phyloP scores from a whole-genome alignment of 2,329 filamentous ascomycete species.

The Talaromyces funiculosus region DNA sequence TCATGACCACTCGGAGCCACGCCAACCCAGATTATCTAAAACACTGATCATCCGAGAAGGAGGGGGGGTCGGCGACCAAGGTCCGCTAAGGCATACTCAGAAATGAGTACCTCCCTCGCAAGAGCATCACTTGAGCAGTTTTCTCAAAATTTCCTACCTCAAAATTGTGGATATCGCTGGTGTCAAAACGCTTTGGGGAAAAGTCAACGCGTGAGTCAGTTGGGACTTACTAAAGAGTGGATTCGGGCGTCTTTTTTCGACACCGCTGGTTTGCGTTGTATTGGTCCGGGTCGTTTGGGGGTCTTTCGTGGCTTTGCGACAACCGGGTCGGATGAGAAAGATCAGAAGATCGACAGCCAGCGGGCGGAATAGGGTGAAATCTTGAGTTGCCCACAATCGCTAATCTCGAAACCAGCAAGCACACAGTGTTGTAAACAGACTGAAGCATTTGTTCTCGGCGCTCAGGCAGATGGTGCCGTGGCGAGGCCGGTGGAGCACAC shows the following conservation, averaged over 20 bases:
- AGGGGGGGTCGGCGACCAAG: constrained; percentile 4
- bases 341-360: background rate
- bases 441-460: background rate
- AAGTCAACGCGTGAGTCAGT: constrained; percentile 16
- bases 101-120: background rate
- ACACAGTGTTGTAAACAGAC: background rate
- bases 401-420: background rate
- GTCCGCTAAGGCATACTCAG: background rate
- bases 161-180: constrained; percentile 5
- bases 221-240: constrained; percentile 11
- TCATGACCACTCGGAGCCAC: constrained; percentile 9
- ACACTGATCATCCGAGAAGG: constrained; percentile 6
- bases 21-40: constrained; percentile 6
- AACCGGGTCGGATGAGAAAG: constrained; percentile 3
- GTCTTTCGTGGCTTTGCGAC: constrained; percentile 20
- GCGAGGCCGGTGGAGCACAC: background rate
- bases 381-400: background rate
- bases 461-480: background rate
- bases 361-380: background rate
- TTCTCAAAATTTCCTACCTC: background rate
- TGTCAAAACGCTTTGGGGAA: constrained; percentile 18
- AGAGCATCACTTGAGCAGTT: background rate
- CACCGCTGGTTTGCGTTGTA: constrained; percentile 30
- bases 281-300: constrained; percentile 16
- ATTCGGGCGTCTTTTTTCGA: constrained; percentile 21